Evolutionary conservation across 805 yeast genomes (phyloP).

Genomic region (Wickerhamiella nectarea): DNA sequence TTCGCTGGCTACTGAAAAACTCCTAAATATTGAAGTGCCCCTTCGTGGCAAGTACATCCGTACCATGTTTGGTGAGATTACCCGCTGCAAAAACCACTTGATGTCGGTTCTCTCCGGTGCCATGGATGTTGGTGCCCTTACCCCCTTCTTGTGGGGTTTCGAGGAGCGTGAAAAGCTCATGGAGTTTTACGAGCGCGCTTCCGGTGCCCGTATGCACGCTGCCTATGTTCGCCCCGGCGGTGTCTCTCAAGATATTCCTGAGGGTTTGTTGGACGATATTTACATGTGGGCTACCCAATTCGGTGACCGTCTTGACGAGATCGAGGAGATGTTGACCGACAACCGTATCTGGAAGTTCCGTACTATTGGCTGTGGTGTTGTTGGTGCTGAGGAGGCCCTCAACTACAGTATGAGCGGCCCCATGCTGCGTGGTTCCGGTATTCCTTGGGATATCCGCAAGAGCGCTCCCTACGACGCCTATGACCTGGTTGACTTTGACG

Average conservation of each 20-base stretch:
- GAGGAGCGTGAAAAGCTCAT: conserved; percentile 86
- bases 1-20: conserved; percentile 70
- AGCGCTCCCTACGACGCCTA: conserved; percentile 85
- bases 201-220: conserved; percentile 80
- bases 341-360: conserved; percentile 88
- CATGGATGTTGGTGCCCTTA: conserved; percentile 89
- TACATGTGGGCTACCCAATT: conserved; percentile 95
- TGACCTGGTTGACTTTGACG: conserved; percentile 71
- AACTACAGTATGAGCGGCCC: conserved; percentile 73
- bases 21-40: conserved; percentile 74
- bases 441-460: conserved; percentile 76
- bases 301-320: conserved; percentile 83
- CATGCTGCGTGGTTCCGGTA: conserved; percentile 83
- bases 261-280: conserved; percentile 75
- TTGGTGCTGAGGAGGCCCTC: conserved; percentile 76
- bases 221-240: conserved; percentile 90
- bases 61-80: conserved; percentile 75
- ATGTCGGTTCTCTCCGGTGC: conserved; percentile 81
- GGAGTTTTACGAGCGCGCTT: conserved; percentile 85
- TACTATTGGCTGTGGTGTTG: conserved; percentile 65
- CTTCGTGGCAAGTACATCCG: conserved; percentile 73
- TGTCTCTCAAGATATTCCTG: conserved; percentile 76
- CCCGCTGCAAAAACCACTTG: conserved; percentile 69
- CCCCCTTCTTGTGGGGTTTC: conserved; percentile 89
- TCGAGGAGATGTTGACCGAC: conserved; percentile 78